Conservation (phyloP, 768 basidiomycete genomes). For the Boletus reticuloceps region DNA sequence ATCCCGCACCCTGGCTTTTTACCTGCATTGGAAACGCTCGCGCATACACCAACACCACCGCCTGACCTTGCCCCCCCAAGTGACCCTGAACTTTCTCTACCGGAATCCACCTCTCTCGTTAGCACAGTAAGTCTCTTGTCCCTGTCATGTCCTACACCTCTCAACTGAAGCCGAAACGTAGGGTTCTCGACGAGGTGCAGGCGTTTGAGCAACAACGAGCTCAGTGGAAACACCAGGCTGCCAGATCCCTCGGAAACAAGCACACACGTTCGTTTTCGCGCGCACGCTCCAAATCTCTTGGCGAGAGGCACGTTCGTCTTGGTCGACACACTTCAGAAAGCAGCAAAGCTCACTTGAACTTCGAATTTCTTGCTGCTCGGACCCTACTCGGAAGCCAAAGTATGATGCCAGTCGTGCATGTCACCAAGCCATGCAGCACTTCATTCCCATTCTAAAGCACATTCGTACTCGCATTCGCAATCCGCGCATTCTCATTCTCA, state of each 20-base stretch:
- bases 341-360: slow-evolving; percentile 17
- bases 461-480: slow-evolving; percentile 29
- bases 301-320: slow-evolving; percentile 17
- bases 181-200: slow-evolving; percentile 66
- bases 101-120: slow-evolving; percentile 62
- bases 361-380: slow-evolving; percentile 65
- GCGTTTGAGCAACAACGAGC: slow-evolving; percentile 60
- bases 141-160: neutral
- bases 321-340: slow-evolving; percentile 21
- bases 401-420: slow-evolving; percentile 41
- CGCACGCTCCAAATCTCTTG: slow-evolving; percentile 40
- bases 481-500: slow-evolving; percentile 18
- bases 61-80: neutral
- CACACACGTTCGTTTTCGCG: slow-evolving; percentile 61
- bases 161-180: slow-evolving; percentile 22
- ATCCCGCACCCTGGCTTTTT: slow-evolving; percentile 6
- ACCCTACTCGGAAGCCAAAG: slow-evolving; percentile 67
- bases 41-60: slow-evolving; percentile 10
- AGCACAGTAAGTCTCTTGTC: slow-evolving; percentile 32
- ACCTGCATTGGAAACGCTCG: slow-evolving; percentile 18
- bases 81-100: slow-evolving; percentile 54
- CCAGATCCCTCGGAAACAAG: slow-evolving; percentile 62
- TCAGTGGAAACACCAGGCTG: slow-evolving; percentile 64
- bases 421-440: slow-evolving; percentile 15
- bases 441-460: slow-evolving; percentile 28